These are phyloP conservation scores for Pythium plurisporium DNA, from an alignment of 352 stramenopile genomes.

Conservation along the genomic window DNA sequence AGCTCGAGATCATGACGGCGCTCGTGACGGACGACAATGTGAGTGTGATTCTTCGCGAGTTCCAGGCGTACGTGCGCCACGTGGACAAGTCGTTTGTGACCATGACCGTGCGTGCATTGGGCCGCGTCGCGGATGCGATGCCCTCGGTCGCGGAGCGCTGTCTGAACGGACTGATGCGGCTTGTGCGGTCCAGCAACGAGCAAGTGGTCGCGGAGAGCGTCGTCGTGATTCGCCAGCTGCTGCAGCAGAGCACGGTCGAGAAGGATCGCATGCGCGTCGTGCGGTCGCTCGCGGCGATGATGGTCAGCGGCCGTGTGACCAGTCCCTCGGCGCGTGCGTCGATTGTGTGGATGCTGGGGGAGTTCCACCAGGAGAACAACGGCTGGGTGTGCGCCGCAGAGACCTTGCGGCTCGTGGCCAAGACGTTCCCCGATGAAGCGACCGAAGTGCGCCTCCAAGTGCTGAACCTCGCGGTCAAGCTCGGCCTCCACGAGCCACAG, in stretches of 20 bases:
- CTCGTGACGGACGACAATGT: conserved; percentile 92
- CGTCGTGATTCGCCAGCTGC: conserved; percentile 93
- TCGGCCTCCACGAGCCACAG: conserved; percentile 67
- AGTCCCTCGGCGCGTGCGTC: conserved; percentile 77
- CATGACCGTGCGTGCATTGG: conserved; percentile 91
- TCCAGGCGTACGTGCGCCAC: conserved; percentile 95
- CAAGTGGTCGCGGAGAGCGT: conserved; percentile 94
- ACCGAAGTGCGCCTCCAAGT: conserved; percentile 88
- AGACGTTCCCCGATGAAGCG: conserved; percentile 85
- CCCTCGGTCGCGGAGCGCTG: conserved; percentile 87
- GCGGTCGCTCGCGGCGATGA: conserved; percentile 71
- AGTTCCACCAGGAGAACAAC: conserved; percentile 78
- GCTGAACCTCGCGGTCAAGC: conserved; percentile 91
- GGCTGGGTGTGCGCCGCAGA: conserved; percentile 73
- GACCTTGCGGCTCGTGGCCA: conserved; percentile 81
- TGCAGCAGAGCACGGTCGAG: conserved; percentile 86
- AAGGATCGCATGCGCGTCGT: conserved; percentile 78
- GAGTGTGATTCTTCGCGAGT: conserved; percentile 92
- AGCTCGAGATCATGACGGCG: conserved; percentile 96
- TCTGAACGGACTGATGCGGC: conserved; percentile 83
- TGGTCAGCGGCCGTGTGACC: conserved; percentile 64
- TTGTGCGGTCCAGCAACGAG: conserved; percentile 82
- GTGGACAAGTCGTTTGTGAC: conserved; percentile 94
- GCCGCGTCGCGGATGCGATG: conserved; percentile 89
- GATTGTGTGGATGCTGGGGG: conserved; percentile 91